Conservation (phyloP, 768 basidiomycete genomes). For the Mycena leptocephala region DNA sequence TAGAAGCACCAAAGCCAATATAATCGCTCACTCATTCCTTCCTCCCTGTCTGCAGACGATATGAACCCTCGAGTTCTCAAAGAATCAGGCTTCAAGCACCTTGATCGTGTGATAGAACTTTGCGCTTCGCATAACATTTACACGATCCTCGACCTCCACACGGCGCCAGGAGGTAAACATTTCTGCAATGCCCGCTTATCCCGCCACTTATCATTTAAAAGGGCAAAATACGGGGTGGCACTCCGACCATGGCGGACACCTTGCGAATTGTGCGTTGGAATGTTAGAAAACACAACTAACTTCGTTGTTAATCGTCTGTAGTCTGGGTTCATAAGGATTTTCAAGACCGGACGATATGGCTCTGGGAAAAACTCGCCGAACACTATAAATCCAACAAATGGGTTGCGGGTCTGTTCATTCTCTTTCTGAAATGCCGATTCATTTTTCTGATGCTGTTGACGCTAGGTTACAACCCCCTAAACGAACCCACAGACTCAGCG, state of each 20-base stretch:
- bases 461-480: slow-evolving; percentile 83
- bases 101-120: slow-evolving; percentile 83
- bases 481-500: slow-evolving; percentile 84
- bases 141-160: slow-evolving; percentile 88
- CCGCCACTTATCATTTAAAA: neutral
- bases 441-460: neutral
- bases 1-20: neutral
- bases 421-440: neutral
- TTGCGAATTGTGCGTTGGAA: slow-evolving; percentile 63
- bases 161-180: slow-evolving; percentile 69
- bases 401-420: slow-evolving; percentile 69
- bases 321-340: slow-evolving; percentile 90
- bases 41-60: slow-evolving; percentile 61
- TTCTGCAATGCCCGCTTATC: no score
- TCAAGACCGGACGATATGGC: slow-evolving; percentile 84
- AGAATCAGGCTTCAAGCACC: slow-evolving; percentile 82
- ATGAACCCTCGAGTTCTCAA: slow-evolving; percentile 87
- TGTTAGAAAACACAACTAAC: neutral
- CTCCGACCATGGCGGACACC: slow-evolving; percentile 79
- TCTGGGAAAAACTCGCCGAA: slow-evolving; percentile 83
- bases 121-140: slow-evolving; percentile 86
- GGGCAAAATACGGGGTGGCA: slow-evolving; percentile 85
- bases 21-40: neutral
- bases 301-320: neutral
- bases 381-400: slow-evolving; percentile 86